Conservation (phyloP, 768 basidiomycete species). For the Russula compacta region DNA sequence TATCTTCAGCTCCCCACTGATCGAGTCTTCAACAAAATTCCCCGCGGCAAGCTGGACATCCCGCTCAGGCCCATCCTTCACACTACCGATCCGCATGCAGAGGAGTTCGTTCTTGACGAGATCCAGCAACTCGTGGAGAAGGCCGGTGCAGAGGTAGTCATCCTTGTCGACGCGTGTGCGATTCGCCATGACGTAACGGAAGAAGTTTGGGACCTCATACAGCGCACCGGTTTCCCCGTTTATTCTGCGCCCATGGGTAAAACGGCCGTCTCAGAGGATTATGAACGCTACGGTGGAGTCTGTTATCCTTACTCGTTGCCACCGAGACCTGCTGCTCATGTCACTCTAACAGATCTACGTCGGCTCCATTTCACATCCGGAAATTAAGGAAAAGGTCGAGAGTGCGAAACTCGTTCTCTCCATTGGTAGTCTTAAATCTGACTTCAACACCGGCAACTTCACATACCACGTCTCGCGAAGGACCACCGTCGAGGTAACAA, state of each 20-base stretch:
- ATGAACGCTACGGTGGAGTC: constrained; percentile 72
- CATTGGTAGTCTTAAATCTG: constrained; percentile 59
- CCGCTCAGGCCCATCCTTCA: constrained; percentile 45
- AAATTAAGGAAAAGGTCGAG: constrained; percentile 65
- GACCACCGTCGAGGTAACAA: constrained; percentile 52
- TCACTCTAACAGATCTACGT: constrained; percentile 53
- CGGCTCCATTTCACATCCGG: constrained; percentile 58
- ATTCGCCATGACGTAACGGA: constrained; percentile 58
- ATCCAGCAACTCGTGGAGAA: constrained; percentile 56
- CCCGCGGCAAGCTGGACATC: constrained; percentile 50
- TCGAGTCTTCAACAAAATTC: constrained; percentile 59
- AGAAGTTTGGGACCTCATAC: constrained; percentile 54
- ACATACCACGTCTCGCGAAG: constrained; percentile 57
- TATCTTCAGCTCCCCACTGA: constrained; percentile 86
- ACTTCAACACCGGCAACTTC: constrained; percentile 88
- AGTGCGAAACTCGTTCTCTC: constrained; percentile 66
- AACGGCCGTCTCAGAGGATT: constrained; percentile 59
- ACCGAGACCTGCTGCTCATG: background rate
- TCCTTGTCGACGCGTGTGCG: constrained; percentile 78
- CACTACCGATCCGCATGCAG: constrained; percentile 46
- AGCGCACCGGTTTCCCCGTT: constrained; percentile 61
- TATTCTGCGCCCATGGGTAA: constrained; percentile 80
- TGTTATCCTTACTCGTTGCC: constrained; percentile 23
- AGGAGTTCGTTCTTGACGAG: constrained; percentile 63
- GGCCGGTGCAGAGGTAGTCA: constrained; percentile 53